Conservation (phyloP, 2,329 filamentous ascomycete species). For the Diaporthe sp. region DNA sequence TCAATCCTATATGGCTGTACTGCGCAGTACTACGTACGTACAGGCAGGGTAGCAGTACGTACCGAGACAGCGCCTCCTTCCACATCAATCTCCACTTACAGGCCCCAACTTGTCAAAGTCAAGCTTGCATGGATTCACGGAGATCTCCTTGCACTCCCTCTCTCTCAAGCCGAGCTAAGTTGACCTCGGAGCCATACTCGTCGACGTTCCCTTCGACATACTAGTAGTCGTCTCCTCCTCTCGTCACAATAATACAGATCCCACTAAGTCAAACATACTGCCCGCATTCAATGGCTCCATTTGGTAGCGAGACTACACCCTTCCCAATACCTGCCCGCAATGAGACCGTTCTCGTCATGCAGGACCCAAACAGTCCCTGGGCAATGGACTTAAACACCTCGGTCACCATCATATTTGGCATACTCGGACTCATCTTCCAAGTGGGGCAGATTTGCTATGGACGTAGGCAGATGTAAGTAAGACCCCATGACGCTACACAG, state of each 20-base stretch:
- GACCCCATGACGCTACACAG: background rate
- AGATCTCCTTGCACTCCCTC: conserved; percentile 38
- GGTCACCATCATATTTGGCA: conserved; percentile 20
- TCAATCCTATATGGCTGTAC: too few relatives aligned
- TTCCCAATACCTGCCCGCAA: background rate
- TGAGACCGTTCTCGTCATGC: background rate
- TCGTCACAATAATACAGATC: background rate
- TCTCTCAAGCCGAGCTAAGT: conserved; percentile 29
- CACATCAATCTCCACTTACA: conserved; percentile 40
- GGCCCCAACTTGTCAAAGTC: conserved; percentile 38
- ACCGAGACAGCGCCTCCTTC: conserved; percentile 36
- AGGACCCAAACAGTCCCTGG: conserved; percentile 10
- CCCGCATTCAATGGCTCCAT: background rate
- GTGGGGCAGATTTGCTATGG: background rate
- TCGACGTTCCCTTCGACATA: conserved; percentile 35
- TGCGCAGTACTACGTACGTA: conserved; percentile 34
- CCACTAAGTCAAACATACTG: too few relatives aligned
- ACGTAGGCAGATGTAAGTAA: background rate
- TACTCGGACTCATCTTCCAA: background rate
- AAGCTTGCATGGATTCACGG: conserved; percentile 36
- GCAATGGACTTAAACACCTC: conserved; percentile 32
- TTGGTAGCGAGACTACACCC: background rate
- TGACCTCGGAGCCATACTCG: conserved; percentile 31
- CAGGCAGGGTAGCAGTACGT: conserved; percentile 34
- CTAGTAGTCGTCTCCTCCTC: conserved; percentile 39